Conservation (phyloP, 768 basidiomycete genomes). For the Pleurotus eryngii region DNA sequence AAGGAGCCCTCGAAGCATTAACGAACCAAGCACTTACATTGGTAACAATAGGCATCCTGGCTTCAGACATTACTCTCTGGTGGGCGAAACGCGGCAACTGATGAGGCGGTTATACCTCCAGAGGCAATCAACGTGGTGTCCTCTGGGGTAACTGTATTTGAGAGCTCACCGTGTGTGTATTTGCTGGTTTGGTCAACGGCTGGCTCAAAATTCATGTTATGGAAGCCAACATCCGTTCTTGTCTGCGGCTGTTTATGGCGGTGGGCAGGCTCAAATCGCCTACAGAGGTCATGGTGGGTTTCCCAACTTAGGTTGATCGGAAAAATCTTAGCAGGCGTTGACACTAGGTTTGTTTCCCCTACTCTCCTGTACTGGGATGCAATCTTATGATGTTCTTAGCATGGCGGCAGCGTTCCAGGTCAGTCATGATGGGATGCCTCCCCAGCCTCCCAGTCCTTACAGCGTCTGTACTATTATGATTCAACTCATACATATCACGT, state of each 20-base stretch:
- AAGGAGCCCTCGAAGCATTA: not conserved
- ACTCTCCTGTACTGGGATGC: slow-evolving; percentile 10
- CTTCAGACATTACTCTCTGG: slow-evolving; percentile 24
- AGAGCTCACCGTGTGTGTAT: slow-evolving; percentile 14
- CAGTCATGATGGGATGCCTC: not conserved
- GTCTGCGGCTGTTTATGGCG: slow-evolving; percentile 23
- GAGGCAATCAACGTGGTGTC: slow-evolving; percentile 19
- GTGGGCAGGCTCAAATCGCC: slow-evolving; percentile 17
- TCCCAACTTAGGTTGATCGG: not conserved
- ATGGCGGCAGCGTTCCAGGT: not conserved
- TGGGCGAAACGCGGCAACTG: slow-evolving; percentile 19
- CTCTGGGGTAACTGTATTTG: slow-evolving; percentile 18
- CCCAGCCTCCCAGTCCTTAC: no score
- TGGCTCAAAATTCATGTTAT: not conserved
- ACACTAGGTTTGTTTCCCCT: not conserved
- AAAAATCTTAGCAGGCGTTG: not conserved
- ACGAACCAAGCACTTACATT: not conserved
- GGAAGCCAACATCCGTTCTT: slow-evolving; percentile 20
- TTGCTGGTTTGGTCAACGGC: not conserved
- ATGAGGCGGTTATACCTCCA: slow-evolving; percentile 21
- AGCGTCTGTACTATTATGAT: slow-evolving; percentile 10
- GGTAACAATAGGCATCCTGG: slow-evolving; percentile 21
- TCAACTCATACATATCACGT: slow-evolving; percentile 17
- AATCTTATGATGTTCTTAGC: slow-evolving; percentile 2
- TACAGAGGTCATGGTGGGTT: slow-evolving; percentile 23